phyloP scores from a whole-genome alignment of 208 protist genomes.

The Trichomonas gallinae region DNA sequence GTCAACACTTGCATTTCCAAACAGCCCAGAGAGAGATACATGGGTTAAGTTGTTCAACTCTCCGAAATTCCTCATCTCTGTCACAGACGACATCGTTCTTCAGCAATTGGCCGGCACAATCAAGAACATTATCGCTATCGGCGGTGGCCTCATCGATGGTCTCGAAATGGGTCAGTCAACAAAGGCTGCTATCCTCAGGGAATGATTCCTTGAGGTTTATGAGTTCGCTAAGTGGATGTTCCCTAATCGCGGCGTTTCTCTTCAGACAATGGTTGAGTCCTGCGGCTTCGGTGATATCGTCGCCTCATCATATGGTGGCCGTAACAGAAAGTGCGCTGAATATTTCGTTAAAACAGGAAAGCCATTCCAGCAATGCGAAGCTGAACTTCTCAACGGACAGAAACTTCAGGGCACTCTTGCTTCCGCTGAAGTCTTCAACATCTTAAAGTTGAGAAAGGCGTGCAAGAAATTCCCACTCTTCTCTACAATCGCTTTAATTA shows the following conservation, averaged over 20 bases:
- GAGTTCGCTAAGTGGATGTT: not conserved
- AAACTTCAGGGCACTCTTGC: slow-evolving; percentile 53
- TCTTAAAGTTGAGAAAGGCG: not conserved
- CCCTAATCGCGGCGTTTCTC: not conserved
- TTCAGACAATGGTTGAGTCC: slow-evolving; percentile 32
- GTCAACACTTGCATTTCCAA: not conserved
- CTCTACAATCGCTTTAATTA: not conserved
- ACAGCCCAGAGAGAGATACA: slow-evolving; percentile 5
- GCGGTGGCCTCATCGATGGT: slow-evolving; percentile 33
- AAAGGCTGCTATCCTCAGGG: slow-evolving; percentile 39
- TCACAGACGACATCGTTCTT: slow-evolving; percentile 20
- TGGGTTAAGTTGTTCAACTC: not conserved
- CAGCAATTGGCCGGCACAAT: slow-evolving; percentile 26
- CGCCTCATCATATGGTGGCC: slow-evolving; percentile 45
- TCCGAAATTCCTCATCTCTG: not conserved
- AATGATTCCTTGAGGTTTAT: slow-evolving; percentile 30
- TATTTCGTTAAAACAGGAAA: slow-evolving; percentile 41
- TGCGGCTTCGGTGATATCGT: slow-evolving; percentile 39
- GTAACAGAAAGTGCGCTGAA: slow-evolving; percentile 46
- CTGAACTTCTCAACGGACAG: slow-evolving; percentile 47
- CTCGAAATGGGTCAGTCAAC: slow-evolving; percentile 32
- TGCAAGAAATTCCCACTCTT: not conserved
- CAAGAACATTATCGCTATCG: slow-evolving; percentile 40
- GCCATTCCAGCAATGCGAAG: slow-evolving; percentile 42
- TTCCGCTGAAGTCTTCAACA: slow-evolving; percentile 40